These are phyloP conservation scores for Neofusicoccum parvum DNA, from an alignment of 2,329 filamentous ascomycete genomes.

Conservation along the genomic window DNA sequence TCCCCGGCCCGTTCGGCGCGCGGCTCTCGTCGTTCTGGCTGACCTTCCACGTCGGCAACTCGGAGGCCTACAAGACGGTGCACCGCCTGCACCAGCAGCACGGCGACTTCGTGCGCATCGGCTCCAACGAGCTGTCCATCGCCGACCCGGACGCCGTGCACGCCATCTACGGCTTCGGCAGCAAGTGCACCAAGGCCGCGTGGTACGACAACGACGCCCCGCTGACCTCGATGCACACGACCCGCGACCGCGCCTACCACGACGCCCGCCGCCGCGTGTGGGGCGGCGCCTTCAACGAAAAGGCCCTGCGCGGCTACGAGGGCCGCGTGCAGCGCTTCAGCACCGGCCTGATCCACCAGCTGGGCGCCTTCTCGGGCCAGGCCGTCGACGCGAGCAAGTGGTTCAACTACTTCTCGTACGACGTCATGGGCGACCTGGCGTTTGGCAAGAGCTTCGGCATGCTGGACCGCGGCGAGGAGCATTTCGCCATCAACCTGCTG, in stretches of 20 bases:
- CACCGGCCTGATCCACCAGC: background rate
- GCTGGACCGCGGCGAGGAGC: conserved; percentile 30
- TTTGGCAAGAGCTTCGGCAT: conserved; percentile 47
- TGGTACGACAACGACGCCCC: conserved; percentile 27
- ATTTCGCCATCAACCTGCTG: conserved; percentile 34
- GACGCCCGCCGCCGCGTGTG: conserved; percentile 34
- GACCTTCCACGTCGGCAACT: background rate
- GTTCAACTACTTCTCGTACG: conserved; percentile 48
- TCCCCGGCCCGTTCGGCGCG: conserved; percentile 15
- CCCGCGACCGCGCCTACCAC: conserved; percentile 35
- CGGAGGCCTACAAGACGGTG: conserved; percentile 16
- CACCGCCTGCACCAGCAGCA: background rate
- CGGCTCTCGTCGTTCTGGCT: conserved; percentile 12
- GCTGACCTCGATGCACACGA: conserved; percentile 30
- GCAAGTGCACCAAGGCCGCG: conserved; percentile 33
- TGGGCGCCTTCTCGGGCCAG: conserved; percentile 29
- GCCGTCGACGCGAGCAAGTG: conserved; percentile 34
- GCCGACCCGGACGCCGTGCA: conserved; percentile 29
- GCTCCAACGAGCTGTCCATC: conserved; percentile 30
- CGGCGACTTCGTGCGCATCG: conserved; percentile 21
- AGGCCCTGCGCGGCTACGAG: conserved; percentile 14
- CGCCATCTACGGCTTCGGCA: conserved; percentile 34
- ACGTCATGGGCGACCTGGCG: conserved; percentile 53
- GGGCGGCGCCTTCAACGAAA: conserved; percentile 37
- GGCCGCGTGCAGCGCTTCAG: background rate